Evolutionary conservation across 1,284 basidiomycete genomes (phyloP).

Genomic region (Sphagnurus paluster): DNA sequence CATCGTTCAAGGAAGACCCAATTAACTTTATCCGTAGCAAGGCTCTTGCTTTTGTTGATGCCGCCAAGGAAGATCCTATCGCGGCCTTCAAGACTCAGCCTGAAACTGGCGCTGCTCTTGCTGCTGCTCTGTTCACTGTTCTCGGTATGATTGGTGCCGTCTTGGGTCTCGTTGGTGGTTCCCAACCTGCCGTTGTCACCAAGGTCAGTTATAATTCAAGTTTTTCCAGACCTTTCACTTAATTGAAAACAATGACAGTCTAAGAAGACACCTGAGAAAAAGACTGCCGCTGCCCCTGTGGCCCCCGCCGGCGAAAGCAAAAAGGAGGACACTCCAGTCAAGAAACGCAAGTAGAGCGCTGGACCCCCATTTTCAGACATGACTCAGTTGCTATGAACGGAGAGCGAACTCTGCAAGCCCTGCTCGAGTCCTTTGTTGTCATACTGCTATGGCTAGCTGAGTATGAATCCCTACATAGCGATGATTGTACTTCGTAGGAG

Average conservation of each 20-base stretch:
- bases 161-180: conserved; percentile 74
- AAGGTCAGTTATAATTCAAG: conserved; percentile 39
- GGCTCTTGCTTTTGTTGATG: conserved; percentile 72
- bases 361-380: no score
- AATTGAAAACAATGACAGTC: conserved; percentile 39
- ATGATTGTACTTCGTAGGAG: conserved; percentile 20
- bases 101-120: conserved; percentile 79
- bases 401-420: conserved; percentile 12
- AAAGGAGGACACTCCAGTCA: conserved; percentile 49
- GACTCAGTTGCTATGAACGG: conserved; percentile 9
- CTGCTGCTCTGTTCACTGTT: conserved; percentile 71
- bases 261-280: conserved; percentile 76
- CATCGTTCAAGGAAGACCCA: conserved; percentile 72
- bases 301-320: conserved; percentile 69
- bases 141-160: conserved; percentile 82
- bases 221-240: conserved; percentile 11
- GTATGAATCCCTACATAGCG: conserved; percentile 13
- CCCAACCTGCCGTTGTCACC: conserved; percentile 68
- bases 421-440: conserved; percentile 16
- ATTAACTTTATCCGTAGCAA: conserved; percentile 78
- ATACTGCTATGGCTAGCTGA: conserved; percentile 17
- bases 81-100: conserved; percentile 80
- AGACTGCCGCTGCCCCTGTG: conserved; percentile 59
- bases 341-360: conserved; percentile 48
- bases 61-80: conserved; percentile 72